A percentile compares a stretch with the other conserved stretches of the same genome.
phyloP scores from a whole-genome alignment of 2,329 filamentous ascomycete genomes.

The Neofusicoccum sp. region DNA sequence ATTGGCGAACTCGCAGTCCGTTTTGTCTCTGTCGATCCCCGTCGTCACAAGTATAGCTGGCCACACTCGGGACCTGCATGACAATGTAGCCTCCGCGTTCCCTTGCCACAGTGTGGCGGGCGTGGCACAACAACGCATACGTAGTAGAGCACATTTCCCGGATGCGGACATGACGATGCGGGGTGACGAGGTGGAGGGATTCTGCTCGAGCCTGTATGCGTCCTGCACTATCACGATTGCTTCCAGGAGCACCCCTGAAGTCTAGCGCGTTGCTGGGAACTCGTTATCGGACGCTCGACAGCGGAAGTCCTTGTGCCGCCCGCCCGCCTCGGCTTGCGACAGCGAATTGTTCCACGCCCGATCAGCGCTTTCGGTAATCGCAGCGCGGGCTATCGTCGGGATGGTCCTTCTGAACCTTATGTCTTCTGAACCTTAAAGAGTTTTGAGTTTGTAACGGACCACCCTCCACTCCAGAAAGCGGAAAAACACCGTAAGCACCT shows the following conservation, averaged over 20 bases:
- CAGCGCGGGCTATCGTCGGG: not conserved
- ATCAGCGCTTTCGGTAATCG: not conserved
- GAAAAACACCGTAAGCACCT: not conserved
- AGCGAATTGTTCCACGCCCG: not conserved
- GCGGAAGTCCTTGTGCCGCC: not conserved
- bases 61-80: not conserved
- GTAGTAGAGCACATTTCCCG: not conserved
- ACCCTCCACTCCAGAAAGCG: not conserved
- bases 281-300: not conserved
- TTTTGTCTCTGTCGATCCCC: not conserved
- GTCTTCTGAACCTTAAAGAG: conserved; percentile 1
- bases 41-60: not conserved
- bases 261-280: not conserved
- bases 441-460: conserved; percentile 5
- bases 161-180: not conserved
- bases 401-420: not conserved
- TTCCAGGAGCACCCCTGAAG: conserved; percentile 12
- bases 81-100: not conserved
- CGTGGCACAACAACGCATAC: not conserved
- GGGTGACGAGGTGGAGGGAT: conserved; percentile 2
- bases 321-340: not conserved
- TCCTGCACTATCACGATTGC: conserved; percentile 6
- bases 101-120: not conserved
- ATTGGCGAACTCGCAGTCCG: not conserved
- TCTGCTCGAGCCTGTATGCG: conserved; percentile 9